Evolutionary conservation across 148 eudicot genomes (phyloP).

Genomic region (Nepenthes mirabilis): DNA sequence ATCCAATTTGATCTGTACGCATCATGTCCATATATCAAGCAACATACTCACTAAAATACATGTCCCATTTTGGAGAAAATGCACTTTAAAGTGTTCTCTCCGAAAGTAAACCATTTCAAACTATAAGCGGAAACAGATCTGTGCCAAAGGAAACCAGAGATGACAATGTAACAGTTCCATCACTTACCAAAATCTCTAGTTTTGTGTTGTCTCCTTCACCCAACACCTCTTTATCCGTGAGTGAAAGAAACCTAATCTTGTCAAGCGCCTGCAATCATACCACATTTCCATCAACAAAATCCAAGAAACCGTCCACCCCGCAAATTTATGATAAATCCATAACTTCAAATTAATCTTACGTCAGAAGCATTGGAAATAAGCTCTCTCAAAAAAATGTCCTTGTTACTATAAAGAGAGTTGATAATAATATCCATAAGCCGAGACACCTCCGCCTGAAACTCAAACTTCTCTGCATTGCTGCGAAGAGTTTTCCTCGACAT

Average conservation of each 20-base stretch:
- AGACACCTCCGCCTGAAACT: conserved; percentile 99
- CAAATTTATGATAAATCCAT: not conserved
- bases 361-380: conserved; percentile 98
- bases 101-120: too few relatives aligned
- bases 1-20: conserved; percentile 77
- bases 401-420: conserved; percentile 95
- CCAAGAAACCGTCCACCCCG: not conserved
- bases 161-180: not conserved
- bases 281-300: conserved; percentile 1
- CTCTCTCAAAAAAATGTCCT: conserved; percentile 93
- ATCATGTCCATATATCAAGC: not conserved
- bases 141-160: not conserved
- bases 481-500: conserved; percentile 83
- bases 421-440: conserved; percentile 98
- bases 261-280: conserved; percentile 65
- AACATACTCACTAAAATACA: not conserved
- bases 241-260: conserved; percentile 86
- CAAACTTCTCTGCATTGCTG: conserved; percentile 79
- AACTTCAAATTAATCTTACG: conserved; percentile 27
- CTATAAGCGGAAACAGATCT: not conserved
- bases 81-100: not conserved
- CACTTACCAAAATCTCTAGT: conserved; percentile 78
- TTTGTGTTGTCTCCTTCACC: conserved; percentile 85
- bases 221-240: conserved; percentile 84
- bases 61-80: not conserved